Evolutionary conservation across 2,329 filamentous ascomycete genomes (phyloP), one percentile per base, ranked within the genome.

Genomic region (Xylariales sp.): DNA sequence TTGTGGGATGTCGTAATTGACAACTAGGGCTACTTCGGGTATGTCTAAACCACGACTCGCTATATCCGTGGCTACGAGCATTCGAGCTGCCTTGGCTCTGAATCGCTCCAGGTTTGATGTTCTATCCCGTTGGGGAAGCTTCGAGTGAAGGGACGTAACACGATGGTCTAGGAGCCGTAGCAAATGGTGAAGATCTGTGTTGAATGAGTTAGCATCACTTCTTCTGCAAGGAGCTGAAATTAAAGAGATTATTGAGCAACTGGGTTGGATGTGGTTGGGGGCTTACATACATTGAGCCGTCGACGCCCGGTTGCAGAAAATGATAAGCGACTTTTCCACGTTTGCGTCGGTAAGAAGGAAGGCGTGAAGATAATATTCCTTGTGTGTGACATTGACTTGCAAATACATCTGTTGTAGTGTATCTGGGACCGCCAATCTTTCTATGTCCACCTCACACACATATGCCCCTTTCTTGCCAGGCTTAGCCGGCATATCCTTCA

Each of bases 1-100:
- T n/a, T 95, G 90, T 0, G 96, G 96, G 0, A 99, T 89, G 78
- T 99, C 96, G 80, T 94, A 99, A 81, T 99, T 98, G 77, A 99
- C 83, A 2, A 99, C 96, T 16, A 98, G 81, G 62, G 88, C 91
- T 6, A 98, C 95, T 73, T 94, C 92, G 1, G 95, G 95, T 69
- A 99, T 97, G 82, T 99, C 96, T 3, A 99, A 87, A 85, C 96
- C 96, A 79, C 96, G 89, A 23, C 94, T 93, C 0, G 96, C 96
- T 14, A 99, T 94, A 78, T 99, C 96, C 0, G 96, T 99, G 0
- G 96, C 95, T 10, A 99, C 92, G 1, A 99, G 87, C 64, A 99
- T 92, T 14, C 95, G 88, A 6, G 96, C 94, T 0, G 94, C 96
- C 5, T 90, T 88, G 2, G 96, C 95, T 39, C 96, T 91, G 85